A percentile compares a stretch with the other conserved stretches of the same genome.
Conservation (phyloP, 345 rosid genomes). For the Eucalyptus marginata region DNA sequence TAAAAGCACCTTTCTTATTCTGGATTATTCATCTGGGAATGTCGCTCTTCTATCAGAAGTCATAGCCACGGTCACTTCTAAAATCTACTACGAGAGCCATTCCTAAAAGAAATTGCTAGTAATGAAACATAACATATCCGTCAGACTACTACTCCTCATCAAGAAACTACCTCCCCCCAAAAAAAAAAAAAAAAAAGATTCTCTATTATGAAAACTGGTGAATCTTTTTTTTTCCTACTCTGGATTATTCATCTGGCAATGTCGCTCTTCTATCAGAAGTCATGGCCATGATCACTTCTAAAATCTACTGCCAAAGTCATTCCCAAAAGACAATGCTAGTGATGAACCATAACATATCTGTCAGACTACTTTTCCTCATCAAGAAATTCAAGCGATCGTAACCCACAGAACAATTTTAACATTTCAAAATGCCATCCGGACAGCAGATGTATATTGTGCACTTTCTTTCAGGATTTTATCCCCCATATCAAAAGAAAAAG, state of each 20-base stretch:
- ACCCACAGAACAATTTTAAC: background rate
- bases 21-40: background rate
- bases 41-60: background rate
- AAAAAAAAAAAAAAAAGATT: no score
- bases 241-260: background rate
- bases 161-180: background rate
- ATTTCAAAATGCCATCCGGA: background rate
- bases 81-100: background rate
- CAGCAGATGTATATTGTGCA: background rate
- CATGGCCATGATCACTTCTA: background rate
- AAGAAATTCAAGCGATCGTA: background rate
- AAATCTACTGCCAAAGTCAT: background rate
- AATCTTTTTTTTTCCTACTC: background rate
- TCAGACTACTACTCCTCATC: background rate
- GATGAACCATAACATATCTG: background rate
- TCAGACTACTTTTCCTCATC: background rate
- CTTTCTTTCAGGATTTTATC: background rate
- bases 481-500: background rate
- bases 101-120: background rate
- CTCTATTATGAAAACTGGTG: no score
- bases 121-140: background rate
- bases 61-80: background rate
- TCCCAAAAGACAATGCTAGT: background rate
- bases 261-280: background rate
- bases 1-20: background rate